A percentile compares a stretch with the other conserved stretches of the same genome.
Conservation (phyloP, 1,139 yeast genomes). For the Tardiomyces digboiensis region DNA sequence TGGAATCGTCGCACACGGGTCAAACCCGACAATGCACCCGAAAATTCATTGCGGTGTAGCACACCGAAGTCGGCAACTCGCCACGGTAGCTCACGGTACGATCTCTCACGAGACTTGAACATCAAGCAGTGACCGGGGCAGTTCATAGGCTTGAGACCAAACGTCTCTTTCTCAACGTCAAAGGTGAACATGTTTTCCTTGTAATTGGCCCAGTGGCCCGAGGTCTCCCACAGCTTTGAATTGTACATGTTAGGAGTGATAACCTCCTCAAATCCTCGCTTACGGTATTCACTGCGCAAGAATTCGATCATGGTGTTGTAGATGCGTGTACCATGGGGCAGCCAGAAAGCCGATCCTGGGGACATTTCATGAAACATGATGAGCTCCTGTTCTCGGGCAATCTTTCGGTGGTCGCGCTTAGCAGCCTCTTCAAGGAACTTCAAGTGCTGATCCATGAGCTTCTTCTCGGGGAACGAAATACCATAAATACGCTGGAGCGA, state of each 20-base stretch:
- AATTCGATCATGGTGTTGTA: constrained; percentile 76
- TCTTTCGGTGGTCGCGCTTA: constrained; percentile 93
- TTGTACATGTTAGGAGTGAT: constrained; percentile 98
- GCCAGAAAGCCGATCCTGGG: constrained; percentile 96
- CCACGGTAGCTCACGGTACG: constrained; percentile 84
- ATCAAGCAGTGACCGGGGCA: constrained; percentile 97
- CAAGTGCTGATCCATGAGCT: constrained; percentile 90
- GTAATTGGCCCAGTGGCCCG: constrained; percentile 98
- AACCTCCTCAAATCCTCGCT: constrained; percentile 94
- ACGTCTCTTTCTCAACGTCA: constrained; percentile 81
- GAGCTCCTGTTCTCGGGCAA: constrained; percentile 94
- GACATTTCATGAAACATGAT: constrained; percentile 94
- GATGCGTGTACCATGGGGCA: constrained; percentile 97
- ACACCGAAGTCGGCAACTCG: constrained; percentile 91
- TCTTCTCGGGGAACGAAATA: constrained; percentile 98
- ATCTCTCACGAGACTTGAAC: constrained; percentile 72
- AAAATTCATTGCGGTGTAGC: constrained; percentile 88
- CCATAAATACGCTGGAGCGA: constrained; percentile 97
- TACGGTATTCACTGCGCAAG: constrained; percentile 73
- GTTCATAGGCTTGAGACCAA: constrained; percentile 94
- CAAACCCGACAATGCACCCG: constrained; percentile 90
- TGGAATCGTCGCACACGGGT: constrained; percentile 96
- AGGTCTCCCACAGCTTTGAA: constrained; percentile 91
- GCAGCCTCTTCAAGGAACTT: constrained; percentile 96
- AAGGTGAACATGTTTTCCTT: constrained; percentile 96